Percentiles rank a stretch among this genome's conserved stretches.
phyloP scores from a whole-genome alignment of 1,284 basidiomycete genomes.

The Cryptococcus jaspeensis region DNA sequence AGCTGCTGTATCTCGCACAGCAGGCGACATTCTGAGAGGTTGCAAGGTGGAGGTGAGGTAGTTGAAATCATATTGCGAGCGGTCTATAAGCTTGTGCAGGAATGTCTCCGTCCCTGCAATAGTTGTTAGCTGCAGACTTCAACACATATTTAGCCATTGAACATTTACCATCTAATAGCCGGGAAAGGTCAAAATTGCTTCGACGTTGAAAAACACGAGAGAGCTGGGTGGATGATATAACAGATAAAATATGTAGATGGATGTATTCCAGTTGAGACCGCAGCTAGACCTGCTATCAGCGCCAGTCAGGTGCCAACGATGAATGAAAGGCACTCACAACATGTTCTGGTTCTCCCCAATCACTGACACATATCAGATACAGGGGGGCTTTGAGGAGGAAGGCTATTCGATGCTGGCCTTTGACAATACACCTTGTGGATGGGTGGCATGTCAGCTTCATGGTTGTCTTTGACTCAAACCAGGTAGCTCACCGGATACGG shows the following conservation, averaged over 20 bases:
- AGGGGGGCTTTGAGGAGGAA: slow-evolving; percentile 83
- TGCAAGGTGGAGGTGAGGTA: slow-evolving; percentile 77
- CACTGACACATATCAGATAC: slow-evolving; percentile 85
- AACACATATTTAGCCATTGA: too few relatives aligned
- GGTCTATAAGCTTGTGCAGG: slow-evolving; percentile 65
- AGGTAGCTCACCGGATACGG: slow-evolving; percentile 59
- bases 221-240: slow-evolving; percentile 82
- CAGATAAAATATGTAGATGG: slow-evolving; percentile 85
- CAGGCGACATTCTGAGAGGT: slow-evolving; percentile 71
- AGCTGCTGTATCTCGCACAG: slow-evolving; percentile 66
- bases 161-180: slow-evolving; percentile 74
- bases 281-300: slow-evolving; percentile 58
- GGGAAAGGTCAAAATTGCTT: slow-evolving; percentile 85
- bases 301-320: background rate
- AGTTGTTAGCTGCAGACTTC: background rate
- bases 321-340: slow-evolving; percentile 64
- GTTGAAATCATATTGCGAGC: slow-evolving; percentile 74
- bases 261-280: slow-evolving; percentile 91
- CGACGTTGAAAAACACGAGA: slow-evolving; percentile 79
- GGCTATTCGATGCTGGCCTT: slow-evolving; percentile 71
- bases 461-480: background rate
- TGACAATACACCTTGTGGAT: slow-evolving; percentile 21
- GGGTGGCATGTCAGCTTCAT: background rate
- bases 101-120: slow-evolving; percentile 74
- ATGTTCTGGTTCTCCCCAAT: slow-evolving; percentile 90